These are phyloP conservation scores for Farysia itapuensis DNA, from an alignment of 1,284 basidiomycete genomes.

Conservation along the genomic window DNA sequence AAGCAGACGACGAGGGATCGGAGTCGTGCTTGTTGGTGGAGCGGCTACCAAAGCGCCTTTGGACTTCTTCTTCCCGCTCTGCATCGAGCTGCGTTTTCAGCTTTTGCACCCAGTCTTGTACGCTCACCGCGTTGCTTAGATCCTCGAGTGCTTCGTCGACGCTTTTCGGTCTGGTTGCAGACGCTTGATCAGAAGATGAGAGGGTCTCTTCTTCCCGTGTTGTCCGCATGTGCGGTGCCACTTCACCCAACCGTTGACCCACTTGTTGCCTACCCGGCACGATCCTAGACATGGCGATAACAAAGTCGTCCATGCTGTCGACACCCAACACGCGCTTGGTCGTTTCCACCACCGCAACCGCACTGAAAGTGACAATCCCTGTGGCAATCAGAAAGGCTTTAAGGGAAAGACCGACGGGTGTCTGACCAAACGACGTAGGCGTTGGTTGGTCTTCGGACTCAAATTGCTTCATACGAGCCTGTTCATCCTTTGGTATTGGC, in stretches of 20 bases:
- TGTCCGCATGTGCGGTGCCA: slow-evolving; percentile 20
- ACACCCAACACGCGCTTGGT: slow-evolving; percentile 19
- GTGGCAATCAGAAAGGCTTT: slow-evolving; percentile 39
- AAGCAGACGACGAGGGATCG: slow-evolving; percentile 7
- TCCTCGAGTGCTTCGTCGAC: slow-evolving; percentile 22
- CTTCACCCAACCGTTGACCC: slow-evolving; percentile 4
- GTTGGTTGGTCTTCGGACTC: background rate
- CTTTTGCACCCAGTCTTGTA: slow-evolving; percentile 32
- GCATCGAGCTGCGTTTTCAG: slow-evolving; percentile 29
- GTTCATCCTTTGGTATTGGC: slow-evolving; percentile 17
- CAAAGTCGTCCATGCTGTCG: slow-evolving; percentile 36
- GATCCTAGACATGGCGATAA: slow-evolving; percentile 27
- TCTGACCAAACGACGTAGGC: slow-evolving; percentile 8
- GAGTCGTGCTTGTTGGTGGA: slow-evolving; percentile 12
- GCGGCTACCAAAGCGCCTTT: slow-evolving; percentile 8
- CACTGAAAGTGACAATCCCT: slow-evolving; percentile 13
- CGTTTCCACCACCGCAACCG: slow-evolving; percentile 12
- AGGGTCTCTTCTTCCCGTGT: background rate
- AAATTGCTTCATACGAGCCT: slow-evolving; percentile 5
- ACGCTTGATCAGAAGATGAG: background rate
- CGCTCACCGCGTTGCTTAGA: slow-evolving; percentile 20
- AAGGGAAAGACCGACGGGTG: slow-evolving; percentile 29
- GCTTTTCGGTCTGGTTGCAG: slow-evolving; percentile 6
- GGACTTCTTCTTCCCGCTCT: slow-evolving; percentile 29
- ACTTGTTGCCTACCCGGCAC: slow-evolving; percentile 11